These are phyloP conservation scores for Aurantiochytrium sp. DNA, from an alignment of 108 stramenopile genomes.

Conservation along the genomic window DNA sequence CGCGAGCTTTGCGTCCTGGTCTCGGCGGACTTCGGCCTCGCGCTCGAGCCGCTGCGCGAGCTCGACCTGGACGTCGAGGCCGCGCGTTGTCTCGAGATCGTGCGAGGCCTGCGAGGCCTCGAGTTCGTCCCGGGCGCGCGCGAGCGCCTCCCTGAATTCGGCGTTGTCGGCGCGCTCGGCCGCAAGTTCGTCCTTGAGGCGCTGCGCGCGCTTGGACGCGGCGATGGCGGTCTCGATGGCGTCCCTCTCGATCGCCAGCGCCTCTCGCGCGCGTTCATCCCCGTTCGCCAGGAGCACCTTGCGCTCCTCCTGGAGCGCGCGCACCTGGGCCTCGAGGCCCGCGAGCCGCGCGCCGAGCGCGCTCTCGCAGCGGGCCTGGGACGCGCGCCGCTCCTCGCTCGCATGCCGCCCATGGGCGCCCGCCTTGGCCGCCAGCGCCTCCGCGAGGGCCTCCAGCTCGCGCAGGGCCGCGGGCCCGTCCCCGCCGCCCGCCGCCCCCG, in stretches of 20 bases:
- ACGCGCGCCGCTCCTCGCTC: neutral
- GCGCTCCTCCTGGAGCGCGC: neutral
- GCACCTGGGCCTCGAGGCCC: neutral
- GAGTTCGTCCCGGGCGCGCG: neutral
- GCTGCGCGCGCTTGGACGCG: neutral
- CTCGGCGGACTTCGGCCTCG: neutral
- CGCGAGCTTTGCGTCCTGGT: neutral
- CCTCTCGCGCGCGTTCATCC: neutral
- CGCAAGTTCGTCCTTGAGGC: neutral
- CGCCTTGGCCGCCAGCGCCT: neutral
- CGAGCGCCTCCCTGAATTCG: neutral
- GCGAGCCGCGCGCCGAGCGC: neutral
- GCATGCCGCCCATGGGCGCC: neutral
- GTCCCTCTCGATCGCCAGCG: neutral
- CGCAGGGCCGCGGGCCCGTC: neutral
- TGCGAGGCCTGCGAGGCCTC: neutral
- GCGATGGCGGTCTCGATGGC: neutral
- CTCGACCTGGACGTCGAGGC: neutral
- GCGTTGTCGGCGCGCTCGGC: neutral
- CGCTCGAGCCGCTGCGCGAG: neutral
- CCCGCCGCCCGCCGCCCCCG: neutral
- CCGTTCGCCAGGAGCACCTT: neutral
- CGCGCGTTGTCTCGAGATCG: neutral
- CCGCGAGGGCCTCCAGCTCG: neutral
- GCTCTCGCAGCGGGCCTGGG: neutral